Conservation (phyloP, 768 basidiomycete species). For the Podaxis carcinomalis region DNA sequence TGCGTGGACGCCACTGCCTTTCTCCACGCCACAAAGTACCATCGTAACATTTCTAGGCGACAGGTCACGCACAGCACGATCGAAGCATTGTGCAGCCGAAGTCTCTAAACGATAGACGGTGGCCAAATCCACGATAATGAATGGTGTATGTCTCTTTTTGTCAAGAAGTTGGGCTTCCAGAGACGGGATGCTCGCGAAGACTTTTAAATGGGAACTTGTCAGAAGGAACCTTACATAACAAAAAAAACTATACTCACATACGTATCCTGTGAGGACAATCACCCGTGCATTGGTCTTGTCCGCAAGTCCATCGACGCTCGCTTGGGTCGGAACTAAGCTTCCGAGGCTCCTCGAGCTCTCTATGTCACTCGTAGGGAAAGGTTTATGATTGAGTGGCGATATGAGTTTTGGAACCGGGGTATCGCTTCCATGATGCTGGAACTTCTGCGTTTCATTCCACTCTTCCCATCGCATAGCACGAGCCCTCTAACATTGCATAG, state of each 20-base stretch:
- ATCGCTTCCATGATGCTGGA: slow-evolving; percentile 1
- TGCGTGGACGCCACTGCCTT: slow-evolving; percentile 2
- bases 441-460: slow-evolving; percentile 15
- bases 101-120: slow-evolving; percentile 3
- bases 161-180: slow-evolving; percentile 3
- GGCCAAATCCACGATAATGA: neutral
- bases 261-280: slow-evolving; percentile 12
- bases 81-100: neutral
- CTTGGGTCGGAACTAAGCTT: neutral
- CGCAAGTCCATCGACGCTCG: slow-evolving; percentile 1
- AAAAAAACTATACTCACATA: slow-evolving; percentile 8
- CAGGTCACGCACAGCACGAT: slow-evolving; percentile 6
- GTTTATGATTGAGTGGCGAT: slow-evolving; percentile 3
- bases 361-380: neutral
- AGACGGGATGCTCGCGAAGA: slow-evolving; percentile 4
- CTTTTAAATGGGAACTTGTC: neutral
- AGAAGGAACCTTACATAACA: too few relatives aligned
- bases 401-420: neutral
- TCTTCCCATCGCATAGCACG: slow-evolving; percentile 18
- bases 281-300: slow-evolving; percentile 11
- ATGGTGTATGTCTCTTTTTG: neutral
- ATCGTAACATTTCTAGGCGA: neutral
- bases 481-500: slow-evolving; percentile 5
- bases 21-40: neutral
- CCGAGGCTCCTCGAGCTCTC: neutral